Evolutionary conservation across 1,139 yeast species (phyloP), one percentile per base, ranked within the genome.

Genomic region (Meyerozyma carpophila): DNA sequence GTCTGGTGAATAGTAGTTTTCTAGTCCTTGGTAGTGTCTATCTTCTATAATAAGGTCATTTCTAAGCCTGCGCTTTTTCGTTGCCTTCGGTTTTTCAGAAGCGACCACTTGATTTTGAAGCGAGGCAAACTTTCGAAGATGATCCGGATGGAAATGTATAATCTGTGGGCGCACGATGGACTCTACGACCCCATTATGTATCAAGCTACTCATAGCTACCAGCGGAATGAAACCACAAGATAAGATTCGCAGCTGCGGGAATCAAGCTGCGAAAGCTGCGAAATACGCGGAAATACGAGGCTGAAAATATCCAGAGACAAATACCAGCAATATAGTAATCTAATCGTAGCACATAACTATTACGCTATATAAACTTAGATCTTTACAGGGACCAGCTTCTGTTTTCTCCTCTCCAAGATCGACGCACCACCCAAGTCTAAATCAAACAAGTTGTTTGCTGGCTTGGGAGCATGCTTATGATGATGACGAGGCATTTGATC

Each of bases 351-450:
- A 31, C 34, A 13, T 31, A 31, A 31, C 34, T 31, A 31, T 27
- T 31, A 31, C 14, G 34, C 34, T 31, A 31, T 8, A 31, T 8
- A 20, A 16, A 21, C n/a, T 32, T 32, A 47, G 26, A 40, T 43
- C 18, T 41, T 48, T 10, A 48, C 50, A 9, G 51, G 52, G 8
- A 60, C 54, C 21, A 54, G 53, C 45, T 68, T 68, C 43, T 70
- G 59, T 63, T 77, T 80, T 58, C 95, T 76, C 62, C 96, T 79
- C 54, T 82, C 91, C 44, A 90, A 68, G 43, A 90, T 81, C 1
- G 95, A 84, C 1, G 96, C 90, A 8, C 91, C 87, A 43, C 82
- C 82, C 54, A 90, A 67, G 50, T 80, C 79, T 57, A 91, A 72
- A 49, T 86, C 91, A 59, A 90, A 89, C 50, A 72, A 63, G 37